Conservation (phyloP, 208 protist species). For the Tritrichomonas foetus region DNA sequence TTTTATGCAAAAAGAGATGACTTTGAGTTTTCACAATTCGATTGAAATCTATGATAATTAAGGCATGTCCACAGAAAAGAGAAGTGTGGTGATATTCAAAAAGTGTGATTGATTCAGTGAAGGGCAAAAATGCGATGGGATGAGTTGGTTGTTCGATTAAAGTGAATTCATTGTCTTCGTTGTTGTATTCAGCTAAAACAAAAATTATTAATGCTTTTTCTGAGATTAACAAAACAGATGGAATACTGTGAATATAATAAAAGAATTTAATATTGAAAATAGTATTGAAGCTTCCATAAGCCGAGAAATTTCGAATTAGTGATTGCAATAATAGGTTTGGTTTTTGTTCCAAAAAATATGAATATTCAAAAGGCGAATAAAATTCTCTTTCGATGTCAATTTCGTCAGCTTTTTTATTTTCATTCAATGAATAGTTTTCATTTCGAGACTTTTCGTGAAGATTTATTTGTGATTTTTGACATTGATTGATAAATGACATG, state of each 20-base stretch:
- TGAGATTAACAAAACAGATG: not conserved
- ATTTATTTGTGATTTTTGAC: no score
- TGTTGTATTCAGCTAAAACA: not conserved
- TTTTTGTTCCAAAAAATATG: not conserved
- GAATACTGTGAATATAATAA: not conserved
- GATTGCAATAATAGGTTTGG: not conserved
- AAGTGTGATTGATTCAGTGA: not conserved
- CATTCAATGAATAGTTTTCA: no score
- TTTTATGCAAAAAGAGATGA: not conserved
- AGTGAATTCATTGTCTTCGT: not conserved
- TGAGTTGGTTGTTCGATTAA: not conserved
- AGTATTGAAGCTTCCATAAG: not conserved
- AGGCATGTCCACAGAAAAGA: not conserved
- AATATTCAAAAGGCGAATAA: not conserved
- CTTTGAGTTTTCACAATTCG: not conserved
- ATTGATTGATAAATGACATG: no score
- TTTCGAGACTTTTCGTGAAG: no score
- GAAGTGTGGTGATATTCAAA: not conserved
- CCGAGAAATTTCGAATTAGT: not conserved
- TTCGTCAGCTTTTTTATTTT: no score
- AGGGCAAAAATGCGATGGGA: not conserved
- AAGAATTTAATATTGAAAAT: not conserved
- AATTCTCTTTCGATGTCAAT: no score
- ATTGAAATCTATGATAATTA: not conserved
- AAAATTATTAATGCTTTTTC: not conserved